Percentiles rank a stretch among this genome's conserved stretches.
phyloP scores from a whole-genome alignment of 148 eudicot genomes.

The Diospyros lotus region DNA sequence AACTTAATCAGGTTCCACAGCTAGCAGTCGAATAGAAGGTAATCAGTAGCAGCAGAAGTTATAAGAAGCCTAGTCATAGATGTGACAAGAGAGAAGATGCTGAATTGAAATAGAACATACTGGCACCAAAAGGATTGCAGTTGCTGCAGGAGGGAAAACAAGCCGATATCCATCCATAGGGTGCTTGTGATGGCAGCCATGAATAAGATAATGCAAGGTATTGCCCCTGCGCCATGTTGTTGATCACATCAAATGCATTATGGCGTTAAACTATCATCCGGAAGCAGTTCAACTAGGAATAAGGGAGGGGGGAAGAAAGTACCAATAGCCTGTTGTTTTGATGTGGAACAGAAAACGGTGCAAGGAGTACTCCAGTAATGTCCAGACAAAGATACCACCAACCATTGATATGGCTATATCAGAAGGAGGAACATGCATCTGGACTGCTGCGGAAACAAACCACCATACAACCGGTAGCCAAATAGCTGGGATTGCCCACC shows the following conservation, averaged over 20 bases:
- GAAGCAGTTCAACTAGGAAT: too few species aligned
- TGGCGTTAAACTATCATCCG: too few species aligned
- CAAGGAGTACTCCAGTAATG: conserved; percentile 72
- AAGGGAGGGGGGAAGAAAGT: conserved; percentile 13
- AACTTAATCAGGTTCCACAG: conserved; percentile 63
- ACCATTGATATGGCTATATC: conserved; percentile 45
- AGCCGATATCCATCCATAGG: conserved; percentile 95
- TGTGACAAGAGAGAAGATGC: neutral
- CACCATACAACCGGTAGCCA: conserved; percentile 93
- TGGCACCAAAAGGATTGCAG: conserved; percentile 64
- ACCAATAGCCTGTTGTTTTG: conserved; percentile 84
- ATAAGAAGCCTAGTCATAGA: too few species aligned
- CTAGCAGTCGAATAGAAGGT: conserved; percentile 34
- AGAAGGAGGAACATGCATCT: conserved; percentile 47
- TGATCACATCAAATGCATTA: too few species aligned
- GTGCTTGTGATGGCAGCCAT: conserved; percentile 98
- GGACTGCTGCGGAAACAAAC: conserved; percentile 41
- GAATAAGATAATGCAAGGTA: conserved; percentile 86
- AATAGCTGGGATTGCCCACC: conserved; percentile 83
- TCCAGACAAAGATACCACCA: conserved; percentile 74
- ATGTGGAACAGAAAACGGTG: conserved; percentile 97
- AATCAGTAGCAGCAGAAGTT: neutral
- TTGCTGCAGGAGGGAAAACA: conserved; percentile 92
- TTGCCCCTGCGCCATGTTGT: conserved; percentile 41
- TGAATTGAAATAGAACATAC: conserved; percentile 34